These are phyloP conservation scores for Backusella australiensis DNA, from an alignment of 192 early-diverging fungal genomes.

Conservation along the genomic window DNA sequence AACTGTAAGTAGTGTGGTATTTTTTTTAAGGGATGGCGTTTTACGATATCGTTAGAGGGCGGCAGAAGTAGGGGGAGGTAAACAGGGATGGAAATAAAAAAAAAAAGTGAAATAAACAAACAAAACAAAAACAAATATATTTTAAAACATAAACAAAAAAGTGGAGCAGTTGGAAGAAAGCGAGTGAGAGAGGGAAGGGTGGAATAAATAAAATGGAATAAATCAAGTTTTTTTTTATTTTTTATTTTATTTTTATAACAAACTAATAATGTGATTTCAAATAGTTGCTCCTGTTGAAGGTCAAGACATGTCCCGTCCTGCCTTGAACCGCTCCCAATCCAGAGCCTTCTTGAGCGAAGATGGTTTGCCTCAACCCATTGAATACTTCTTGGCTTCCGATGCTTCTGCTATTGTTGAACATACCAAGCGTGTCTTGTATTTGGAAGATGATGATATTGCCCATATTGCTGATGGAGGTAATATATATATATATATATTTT, in stretches of 20 bases:
- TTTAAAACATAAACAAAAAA: background rate
- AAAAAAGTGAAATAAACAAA: background rate
- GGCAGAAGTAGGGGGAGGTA: background rate
- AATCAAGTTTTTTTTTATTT: background rate
- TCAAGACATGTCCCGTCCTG: constrained; percentile 41
- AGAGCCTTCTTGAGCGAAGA: constrained; percentile 94
- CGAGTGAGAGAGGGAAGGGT: background rate
- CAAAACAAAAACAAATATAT: background rate
- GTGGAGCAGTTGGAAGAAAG: background rate
- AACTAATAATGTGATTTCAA: too few relatives aligned
- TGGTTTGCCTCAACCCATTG: constrained; percentile 92
- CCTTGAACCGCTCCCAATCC: constrained; percentile 82
- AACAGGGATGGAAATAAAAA: background rate
- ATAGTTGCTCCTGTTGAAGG: constrained; percentile 14
- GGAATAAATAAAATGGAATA: background rate
- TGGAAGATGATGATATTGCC: constrained; percentile 99
- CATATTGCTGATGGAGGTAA: constrained; percentile 82
- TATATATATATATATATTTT: too few relatives aligned
- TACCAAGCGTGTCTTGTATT: constrained; percentile 95
- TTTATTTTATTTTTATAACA: too few relatives aligned
- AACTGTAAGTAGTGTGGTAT: constrained; percentile 7
- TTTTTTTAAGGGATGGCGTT: constrained; percentile 1
- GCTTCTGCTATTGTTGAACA: constrained; percentile 98
- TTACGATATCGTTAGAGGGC: background rate
- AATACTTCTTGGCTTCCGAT: constrained; percentile 98